Evolutionary conservation across 192 early-diverging fungal species (phyloP), one percentile per base, ranked within the genome.

Genomic region (Thamnidium elegans): DNA sequence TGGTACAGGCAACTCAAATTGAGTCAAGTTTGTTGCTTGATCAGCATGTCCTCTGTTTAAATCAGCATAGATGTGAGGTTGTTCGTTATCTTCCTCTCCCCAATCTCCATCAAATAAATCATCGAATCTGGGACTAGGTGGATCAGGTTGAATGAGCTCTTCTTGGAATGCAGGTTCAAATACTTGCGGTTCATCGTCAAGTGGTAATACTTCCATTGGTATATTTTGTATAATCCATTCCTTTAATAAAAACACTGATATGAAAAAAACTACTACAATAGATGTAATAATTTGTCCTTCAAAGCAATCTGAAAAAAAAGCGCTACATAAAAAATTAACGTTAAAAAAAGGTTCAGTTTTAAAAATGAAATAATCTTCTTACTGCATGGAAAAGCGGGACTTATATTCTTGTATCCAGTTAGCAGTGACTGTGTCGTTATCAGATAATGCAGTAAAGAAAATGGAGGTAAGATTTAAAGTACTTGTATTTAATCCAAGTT

Each of bases 161-260:
- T 48, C 11, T 48, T 48, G 46, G 3, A 19, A 6, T 4, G 14
- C 15, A 17, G 46, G 46, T n/a, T 48, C 11, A 17, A 48, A 48
- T 48, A 15, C 13, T 5, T 17, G 4, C 1, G 8, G 46, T 13
- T 48, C 46, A 14, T 48, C 46, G 8, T 42, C 36, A 17, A 39
- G 26, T 26, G 26, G 26, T 39, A 1, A 10, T 17, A 43, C n/a
- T 26, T 72, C 72, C 4, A 55, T 47, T 46, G 78, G 87, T 0
- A 88, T 86, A 59, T 92, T 88, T 67, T 89, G 81, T 7, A 89
- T 70, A 42, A 98, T 87, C 87, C 94, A 97, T 64, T 98, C 95
- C 7, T 89, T 88, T 62, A 97, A 71, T 45, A 90, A 81, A 55
- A 95, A 88, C 14, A 89, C 78, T 0, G 81, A 78, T 21, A 97